These are phyloP conservation scores for Neurospora sp. DNA, from an alignment of 495 filamentous ascomycete species.

Conservation along the genomic window DNA sequence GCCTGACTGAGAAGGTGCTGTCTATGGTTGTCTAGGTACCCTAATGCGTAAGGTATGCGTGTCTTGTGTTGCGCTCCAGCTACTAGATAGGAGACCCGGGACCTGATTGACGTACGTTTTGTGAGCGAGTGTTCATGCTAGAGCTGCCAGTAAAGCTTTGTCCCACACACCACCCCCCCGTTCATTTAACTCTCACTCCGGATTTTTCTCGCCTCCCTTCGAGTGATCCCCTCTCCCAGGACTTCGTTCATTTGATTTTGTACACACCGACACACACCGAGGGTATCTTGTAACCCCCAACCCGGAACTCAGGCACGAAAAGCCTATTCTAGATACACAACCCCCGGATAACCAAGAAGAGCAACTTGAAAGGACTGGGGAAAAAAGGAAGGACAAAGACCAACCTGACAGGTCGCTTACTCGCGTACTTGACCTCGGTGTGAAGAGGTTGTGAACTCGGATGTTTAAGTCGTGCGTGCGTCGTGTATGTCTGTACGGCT, in stretches of 20 bases:
- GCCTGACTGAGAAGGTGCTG: background rate
- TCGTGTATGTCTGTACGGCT: background rate
- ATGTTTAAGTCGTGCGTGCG: background rate
- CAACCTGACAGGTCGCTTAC: background rate
- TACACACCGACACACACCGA: background rate
- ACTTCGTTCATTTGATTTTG: background rate
- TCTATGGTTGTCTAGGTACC: background rate
- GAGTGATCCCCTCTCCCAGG: background rate
- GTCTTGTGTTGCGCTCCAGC: background rate
- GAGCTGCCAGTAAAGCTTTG: background rate
- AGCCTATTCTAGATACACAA: background rate
- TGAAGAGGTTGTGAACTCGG: background rate
- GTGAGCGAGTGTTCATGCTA: background rate
- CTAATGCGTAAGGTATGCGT: background rate
- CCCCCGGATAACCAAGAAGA: background rate
- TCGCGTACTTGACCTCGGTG: background rate
- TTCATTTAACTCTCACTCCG: background rate
- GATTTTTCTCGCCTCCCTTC: background rate
- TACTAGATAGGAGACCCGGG: background rate
- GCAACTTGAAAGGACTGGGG: background rate
- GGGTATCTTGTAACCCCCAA: background rate
- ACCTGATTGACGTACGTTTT: background rate
- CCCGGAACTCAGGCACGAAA: background rate
- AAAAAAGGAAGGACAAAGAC: background rate
- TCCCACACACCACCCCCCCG: background rate